Evolutionary conservation across 805 yeast genomes (phyloP), one percentile per base, ranked within the genome.

Genomic region (Brettanomyces naardenensis): DNA sequence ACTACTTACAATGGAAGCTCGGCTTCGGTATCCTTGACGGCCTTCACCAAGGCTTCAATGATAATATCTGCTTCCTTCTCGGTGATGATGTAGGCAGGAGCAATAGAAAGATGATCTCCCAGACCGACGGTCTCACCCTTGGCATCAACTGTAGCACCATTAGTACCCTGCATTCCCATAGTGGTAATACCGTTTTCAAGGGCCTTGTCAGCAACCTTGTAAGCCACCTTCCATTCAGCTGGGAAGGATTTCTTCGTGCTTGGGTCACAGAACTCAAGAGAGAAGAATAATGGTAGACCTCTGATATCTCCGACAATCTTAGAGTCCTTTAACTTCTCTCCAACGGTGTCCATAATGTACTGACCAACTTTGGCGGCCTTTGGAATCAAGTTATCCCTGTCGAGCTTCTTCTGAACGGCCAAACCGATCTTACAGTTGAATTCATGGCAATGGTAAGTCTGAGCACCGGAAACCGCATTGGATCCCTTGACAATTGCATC

Each of bases 271-370:
- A 72, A 57, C 52, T 73, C 79, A 39, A 73, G 43, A 1, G 72
- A 65, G 71, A 78, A 69, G 58, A 74, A 74, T 7, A 73, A 69
- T 41, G 78, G 79, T 40, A 64, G 47, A 30, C 80, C 80, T 58
- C 78, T 64, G 21, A 72, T 65, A 39, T 71, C 71, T 42, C 78
- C 78, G 33, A 66, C 67, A 60, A 56, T 44, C 38, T 57, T 53
- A 31, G 56, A 45, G 10, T 46, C 51, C 20, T 48, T 42, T 11
- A 68, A 48, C 39, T 58, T 50, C 19, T 50, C 48, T 9, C 41
- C 45, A 35, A 72, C 46, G 28, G 48, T 41, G 19, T 51, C 48
- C 37, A 72, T 73, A 47, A 73, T 49, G 42, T 66, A 62, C 41
- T 59, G 60, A 44, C 78, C 78, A 28, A 58, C 58, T 25, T 56